Evolutionary conservation across 2,329 filamentous ascomycete genomes (phyloP), one percentile per base, ranked within the genome.

Genomic region (Graphilbum ipis-grandicollis): DNA sequence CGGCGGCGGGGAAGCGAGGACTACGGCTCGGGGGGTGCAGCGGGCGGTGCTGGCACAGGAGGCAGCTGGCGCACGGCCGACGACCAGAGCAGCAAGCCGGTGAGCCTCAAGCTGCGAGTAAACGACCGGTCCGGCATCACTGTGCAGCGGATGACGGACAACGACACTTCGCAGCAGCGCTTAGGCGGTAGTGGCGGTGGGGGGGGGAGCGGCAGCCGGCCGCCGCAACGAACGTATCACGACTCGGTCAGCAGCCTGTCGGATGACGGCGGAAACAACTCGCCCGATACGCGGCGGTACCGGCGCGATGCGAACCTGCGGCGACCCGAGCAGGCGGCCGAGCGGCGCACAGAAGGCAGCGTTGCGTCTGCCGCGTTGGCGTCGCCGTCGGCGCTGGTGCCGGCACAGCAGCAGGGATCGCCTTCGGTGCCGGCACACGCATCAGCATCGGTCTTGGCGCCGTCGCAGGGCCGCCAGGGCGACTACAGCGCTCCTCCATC

Each of bases 101-200:
- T 71, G 23, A 70, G 67, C 47, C 65, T 76, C 39, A 73, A 70
- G 49, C 55, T 76, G 39, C 69, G 67, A 47, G 59, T 75, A 33
- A 66, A 74, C 44, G 71, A 77, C 46, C 63, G 62, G 23, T 66
- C 72, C 40, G 59, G 66, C 42, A 73, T 78, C 39, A 78, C 72
- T 13, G 55, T 78, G 31, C 64, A 72, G 28, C 61, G 69, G 26
- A 54, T 77, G 19, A 75, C 73, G 0, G 71, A 75, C 19, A 66
- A 72, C 42, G 73, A 78, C 49, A 60, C 66, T 3, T 57, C 59
- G 25, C 58, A 59, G 14, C 56, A 54, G 4, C 52, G 60, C 9
- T 57, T 59, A 28, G 51, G 42, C 26, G 38, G 25, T 8, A 23
- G 31, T 18, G 23, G 31, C 9, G 19, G 31, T n/a, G 26, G 15